These are phyloP conservation scores for Kuraishia floccosa DNA, from an alignment of 805 yeast genomes.

Conservation along the genomic window DNA sequence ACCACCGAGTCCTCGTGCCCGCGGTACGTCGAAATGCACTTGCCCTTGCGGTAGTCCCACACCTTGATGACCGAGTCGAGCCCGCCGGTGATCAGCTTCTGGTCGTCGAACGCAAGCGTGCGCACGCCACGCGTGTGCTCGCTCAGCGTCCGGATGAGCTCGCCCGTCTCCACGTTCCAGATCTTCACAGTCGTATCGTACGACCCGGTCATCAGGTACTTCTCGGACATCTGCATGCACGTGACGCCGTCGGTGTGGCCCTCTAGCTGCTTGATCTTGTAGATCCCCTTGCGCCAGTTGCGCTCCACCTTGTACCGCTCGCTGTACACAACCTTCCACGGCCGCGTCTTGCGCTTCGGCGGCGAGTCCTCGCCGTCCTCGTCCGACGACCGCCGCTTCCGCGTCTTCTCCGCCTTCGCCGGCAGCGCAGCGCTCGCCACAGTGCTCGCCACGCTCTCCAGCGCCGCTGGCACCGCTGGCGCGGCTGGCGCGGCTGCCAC, in stretches of 20 bases:
- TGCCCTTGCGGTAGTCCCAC: conserved; percentile 94
- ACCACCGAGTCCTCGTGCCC: conserved; percentile 87
- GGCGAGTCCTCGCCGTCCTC: background rate
- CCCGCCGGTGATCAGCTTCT: conserved; percentile 86
- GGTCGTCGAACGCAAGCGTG: conserved; percentile 75
- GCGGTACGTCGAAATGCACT: conserved; percentile 84
- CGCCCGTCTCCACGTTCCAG: conserved; percentile 85
- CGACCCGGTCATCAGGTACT: conserved; percentile 80
- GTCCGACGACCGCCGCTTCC: background rate
- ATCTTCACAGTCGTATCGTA: conserved; percentile 83
- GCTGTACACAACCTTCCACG: conserved; percentile 92
- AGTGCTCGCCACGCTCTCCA: conserved; percentile 10
- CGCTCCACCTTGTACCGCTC: conserved; percentile 87
- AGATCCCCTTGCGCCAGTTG: conserved; percentile 87
- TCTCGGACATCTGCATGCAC: conserved; percentile 74
- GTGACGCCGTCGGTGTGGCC: conserved; percentile 90
- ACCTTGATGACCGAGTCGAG: conserved; percentile 85
- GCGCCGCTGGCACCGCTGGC: background rate
- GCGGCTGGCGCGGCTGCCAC: background rate
- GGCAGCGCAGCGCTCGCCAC: background rate
- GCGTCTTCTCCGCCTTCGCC: background rate
- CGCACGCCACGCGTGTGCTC: conserved; percentile 91
- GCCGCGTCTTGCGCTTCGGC: conserved; percentile 42
- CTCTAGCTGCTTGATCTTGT: conserved; percentile 46
- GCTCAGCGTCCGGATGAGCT: conserved; percentile 58